Percentiles rank a stretch among this genome's conserved stretches.
These are phyloP conservation scores for Lophium mytilinum DNA, from an alignment of 495 filamentous ascomycete genomes.

Conservation along the genomic window DNA sequence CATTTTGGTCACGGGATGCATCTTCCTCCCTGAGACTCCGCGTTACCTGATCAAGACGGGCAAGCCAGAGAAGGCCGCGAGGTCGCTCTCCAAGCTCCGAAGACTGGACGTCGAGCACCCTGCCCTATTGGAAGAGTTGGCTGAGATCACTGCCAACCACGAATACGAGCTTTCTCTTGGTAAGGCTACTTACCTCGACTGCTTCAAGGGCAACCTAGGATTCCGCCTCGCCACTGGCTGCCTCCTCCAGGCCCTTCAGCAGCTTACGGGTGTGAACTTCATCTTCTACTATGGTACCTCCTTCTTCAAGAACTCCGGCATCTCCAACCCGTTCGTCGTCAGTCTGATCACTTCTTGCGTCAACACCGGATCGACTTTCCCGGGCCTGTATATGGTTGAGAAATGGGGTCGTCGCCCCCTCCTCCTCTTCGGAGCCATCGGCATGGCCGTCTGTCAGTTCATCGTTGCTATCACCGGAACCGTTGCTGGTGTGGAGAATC, in stretches of 20 bases:
- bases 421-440: slow-evolving; percentile 58
- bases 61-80: slow-evolving; percentile 39
- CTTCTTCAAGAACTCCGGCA: slow-evolving; percentile 55
- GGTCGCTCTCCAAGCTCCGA: slow-evolving; percentile 41
- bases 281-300: slow-evolving; percentile 67
- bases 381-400: slow-evolving; percentile 63
- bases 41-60: slow-evolving; percentile 33
- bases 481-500: slow-evolving; percentile 38
- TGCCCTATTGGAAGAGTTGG: slow-evolving; percentile 57
- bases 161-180: slow-evolving; percentile 62
- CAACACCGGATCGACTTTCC: slow-evolving; percentile 65
- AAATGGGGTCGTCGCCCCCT: slow-evolving; percentile 60
- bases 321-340: slow-evolving; percentile 57
- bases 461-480: slow-evolving; percentile 54
- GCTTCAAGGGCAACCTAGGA: slow-evolving; percentile 33
- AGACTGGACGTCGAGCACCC: slow-evolving; percentile 52
- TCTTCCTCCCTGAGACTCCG: slow-evolving; percentile 45
- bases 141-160: slow-evolving; percentile 63
- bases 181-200: slow-evolving; percentile 56
- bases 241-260: slow-evolving; percentile 66
- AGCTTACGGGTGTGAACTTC: slow-evolving; percentile 65
- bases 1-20: slow-evolving; percentile 29
- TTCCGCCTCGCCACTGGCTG: slow-evolving; percentile 63
- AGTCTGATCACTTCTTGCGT: slow-evolving; percentile 65
- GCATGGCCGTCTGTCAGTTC: slow-evolving; percentile 58